These are phyloP conservation scores for Sporothrix protearum DNA, from an alignment of 2,329 filamentous ascomycete genomes.

Conservation along the genomic window DNA sequence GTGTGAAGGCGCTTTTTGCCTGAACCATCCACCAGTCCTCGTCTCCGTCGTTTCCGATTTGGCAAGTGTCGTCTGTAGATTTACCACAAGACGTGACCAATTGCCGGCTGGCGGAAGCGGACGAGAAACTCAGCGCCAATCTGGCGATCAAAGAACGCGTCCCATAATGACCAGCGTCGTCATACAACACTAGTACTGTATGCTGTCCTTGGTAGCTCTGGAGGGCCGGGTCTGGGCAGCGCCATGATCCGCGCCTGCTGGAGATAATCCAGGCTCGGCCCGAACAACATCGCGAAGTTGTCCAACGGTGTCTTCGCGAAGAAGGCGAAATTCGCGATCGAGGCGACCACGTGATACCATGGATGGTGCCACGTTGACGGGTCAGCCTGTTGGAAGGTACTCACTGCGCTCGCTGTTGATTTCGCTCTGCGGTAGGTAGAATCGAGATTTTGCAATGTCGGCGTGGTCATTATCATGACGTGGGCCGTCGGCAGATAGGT, in stretches of 20 bases:
- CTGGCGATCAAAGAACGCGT: slow-evolving; percentile 37
- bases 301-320: slow-evolving; percentile 54
- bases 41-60: slow-evolving; percentile 37
- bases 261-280: slow-evolving; percentile 39
- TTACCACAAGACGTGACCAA: not conserved
- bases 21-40: slow-evolving; percentile 50
- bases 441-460: slow-evolving; percentile 44
- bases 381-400: slow-evolving; percentile 42
- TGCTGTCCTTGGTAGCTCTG: slow-evolving; percentile 28
- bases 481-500: slow-evolving; percentile 19
- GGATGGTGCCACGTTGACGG: slow-evolving; percentile 39
- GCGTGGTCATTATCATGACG: slow-evolving; percentile 47
- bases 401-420: slow-evolving; percentile 38
- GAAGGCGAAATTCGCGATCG: slow-evolving; percentile 53
- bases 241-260: slow-evolving; percentile 19
- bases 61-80: not conserved
- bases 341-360: slow-evolving; percentile 47
- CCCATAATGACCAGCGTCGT: slow-evolving; percentile 34
- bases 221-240: not conserved
- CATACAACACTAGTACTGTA: slow-evolving; percentile 41
- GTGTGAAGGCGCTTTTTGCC: slow-evolving; percentile 48
- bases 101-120: slow-evolving; percentile 45
- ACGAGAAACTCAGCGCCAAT: slow-evolving; percentile 46
- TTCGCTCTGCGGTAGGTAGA: slow-evolving; percentile 44
- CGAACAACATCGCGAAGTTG: slow-evolving; percentile 50